Conservation (phyloP, 192 early-diverging fungal genomes). For the Backusella australiensis region DNA sequence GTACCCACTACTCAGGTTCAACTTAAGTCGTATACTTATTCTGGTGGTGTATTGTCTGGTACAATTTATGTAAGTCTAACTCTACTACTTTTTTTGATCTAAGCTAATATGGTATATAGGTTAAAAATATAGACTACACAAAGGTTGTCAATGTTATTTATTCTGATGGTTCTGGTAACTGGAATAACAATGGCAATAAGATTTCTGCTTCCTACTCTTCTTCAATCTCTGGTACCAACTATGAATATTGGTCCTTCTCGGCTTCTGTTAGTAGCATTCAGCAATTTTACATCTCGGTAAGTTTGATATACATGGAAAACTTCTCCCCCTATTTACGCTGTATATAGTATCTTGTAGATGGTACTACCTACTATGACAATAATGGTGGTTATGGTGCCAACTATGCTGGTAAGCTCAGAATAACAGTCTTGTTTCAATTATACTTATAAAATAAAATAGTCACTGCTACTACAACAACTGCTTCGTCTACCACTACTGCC, state of each 20-base stretch:
- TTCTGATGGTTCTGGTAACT: conserved; percentile 11
- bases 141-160: conserved; percentile 18
- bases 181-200: not conserved
- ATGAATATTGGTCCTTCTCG: conserved; percentile 27
- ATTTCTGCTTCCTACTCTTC: conserved; percentile 6
- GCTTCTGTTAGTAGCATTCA: conserved; percentile 20
- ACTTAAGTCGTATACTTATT: conserved; percentile 14
- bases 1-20: conserved; percentile 22
- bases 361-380: conserved; percentile 36
- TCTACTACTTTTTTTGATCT: not conserved
- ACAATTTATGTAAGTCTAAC: conserved; percentile 10
- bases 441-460: not conserved
- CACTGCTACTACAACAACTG: not conserved
- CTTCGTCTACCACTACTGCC: not conserved
- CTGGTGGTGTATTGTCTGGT: conserved; percentile 11
- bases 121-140: conserved; percentile 19
- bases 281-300: conserved; percentile 33
- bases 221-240: conserved; percentile 27
- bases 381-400: conserved; percentile 18
- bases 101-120: not conserved
- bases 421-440: not conserved
- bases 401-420: conserved; percentile 2
- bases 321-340: not conserved
- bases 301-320: not conserved
- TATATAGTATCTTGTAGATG: conserved; percentile 27